Base-by-base conservation (phyloP, 2,329 filamentous ascomycete species). In the Penicillium sp. region DNA sequence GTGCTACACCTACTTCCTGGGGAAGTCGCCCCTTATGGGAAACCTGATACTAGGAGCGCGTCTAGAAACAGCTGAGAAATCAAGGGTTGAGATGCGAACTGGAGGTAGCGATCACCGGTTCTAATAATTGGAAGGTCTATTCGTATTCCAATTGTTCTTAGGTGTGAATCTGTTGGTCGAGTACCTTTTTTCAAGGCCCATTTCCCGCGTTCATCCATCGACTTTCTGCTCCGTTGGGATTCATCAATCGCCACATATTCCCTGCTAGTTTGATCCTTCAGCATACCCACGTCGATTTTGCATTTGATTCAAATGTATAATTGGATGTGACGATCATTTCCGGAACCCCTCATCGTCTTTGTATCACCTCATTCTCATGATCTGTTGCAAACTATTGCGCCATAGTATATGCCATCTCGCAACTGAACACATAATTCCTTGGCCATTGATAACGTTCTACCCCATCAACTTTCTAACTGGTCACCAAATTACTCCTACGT, bases 1-100 rank as follows among this genome's bases (percentile, higher is more conserved):
- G 73, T 39, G 67, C 71, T 3, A 66, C 56, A 31, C 75, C 75
- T 9, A 76, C 69, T 45, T 41, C 53, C 3, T 75, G 73, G 73
- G 74, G 70, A 7, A 56, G 21, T 27, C 38, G n/a, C 9, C 56
- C 59, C 7, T 34, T 50, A 5, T 61, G 55, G 60, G 27, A 33
- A 40, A 33, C 16, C n/a, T 55, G 29, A 45, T 39, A 21, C 23
- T 15, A 5, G 16, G 4, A 9, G 27, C 2, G 10, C 4, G 2
- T 21, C 4, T 11, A 46, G 5, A 31, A 15, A 8, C 6, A 15
- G 2, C 11, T 1, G 6, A 7, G 11, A 46, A 9, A 23, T 10
- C 13, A 10, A 23, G 13, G 5, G 7, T 3, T 2, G 5, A 21
- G n/a, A 33, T 13, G 1, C n/a, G 0, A 9, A 19, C 27, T 21